phyloP scores from a whole-genome alignment of 2,329 filamentous ascomycete genomes.

The Stachybotrys chlorohalonatus region DNA sequence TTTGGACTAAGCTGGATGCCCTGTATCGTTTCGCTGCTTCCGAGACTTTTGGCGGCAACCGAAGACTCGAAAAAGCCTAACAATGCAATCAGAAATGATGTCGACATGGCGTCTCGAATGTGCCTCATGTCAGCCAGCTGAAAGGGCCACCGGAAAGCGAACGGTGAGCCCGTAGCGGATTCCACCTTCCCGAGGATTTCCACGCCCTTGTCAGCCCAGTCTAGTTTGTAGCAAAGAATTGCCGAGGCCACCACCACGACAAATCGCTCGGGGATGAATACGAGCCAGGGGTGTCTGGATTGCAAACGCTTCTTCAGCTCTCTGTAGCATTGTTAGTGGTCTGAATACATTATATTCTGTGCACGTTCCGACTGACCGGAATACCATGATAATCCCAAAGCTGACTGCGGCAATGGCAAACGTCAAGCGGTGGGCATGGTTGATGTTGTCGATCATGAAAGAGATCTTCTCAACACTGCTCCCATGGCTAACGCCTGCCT shows the following conservation, averaged over 20 bases:
- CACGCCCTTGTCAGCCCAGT: slow-evolving; percentile 73
- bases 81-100: slow-evolving; percentile 84
- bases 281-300: slow-evolving; percentile 67
- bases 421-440: slow-evolving; percentile 64
- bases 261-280: slow-evolving; percentile 88
- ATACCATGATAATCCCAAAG: slow-evolving; percentile 85
- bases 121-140: slow-evolving; percentile 66
- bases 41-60: slow-evolving; percentile 86
- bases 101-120: slow-evolving; percentile 78
- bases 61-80: slow-evolving; percentile 98
- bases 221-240: slow-evolving; percentile 64
- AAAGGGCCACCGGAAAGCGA: slow-evolving; percentile 83
- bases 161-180: slow-evolving; percentile 59
- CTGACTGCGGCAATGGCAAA: slow-evolving; percentile 67
- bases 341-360: neutral
- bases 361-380: slow-evolving; percentile 45
- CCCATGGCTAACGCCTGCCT: slow-evolving; percentile 63
- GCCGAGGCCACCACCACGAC: slow-evolving; percentile 80
- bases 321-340: slow-evolving; percentile 29
- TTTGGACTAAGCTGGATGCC: slow-evolving; percentile 83
- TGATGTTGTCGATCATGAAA: slow-evolving; percentile 63
- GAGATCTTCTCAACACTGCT: slow-evolving; percentile 79
- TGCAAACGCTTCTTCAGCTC: slow-evolving; percentile 75
- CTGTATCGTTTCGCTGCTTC: slow-evolving; percentile 59
- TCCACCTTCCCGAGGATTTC: slow-evolving; percentile 77